Percentiles rank a stretch among this genome's conserved stretches.
Conservation (phyloP, 2,329 filamentous ascomycete species). For the Sarocladium strictum region DNA sequence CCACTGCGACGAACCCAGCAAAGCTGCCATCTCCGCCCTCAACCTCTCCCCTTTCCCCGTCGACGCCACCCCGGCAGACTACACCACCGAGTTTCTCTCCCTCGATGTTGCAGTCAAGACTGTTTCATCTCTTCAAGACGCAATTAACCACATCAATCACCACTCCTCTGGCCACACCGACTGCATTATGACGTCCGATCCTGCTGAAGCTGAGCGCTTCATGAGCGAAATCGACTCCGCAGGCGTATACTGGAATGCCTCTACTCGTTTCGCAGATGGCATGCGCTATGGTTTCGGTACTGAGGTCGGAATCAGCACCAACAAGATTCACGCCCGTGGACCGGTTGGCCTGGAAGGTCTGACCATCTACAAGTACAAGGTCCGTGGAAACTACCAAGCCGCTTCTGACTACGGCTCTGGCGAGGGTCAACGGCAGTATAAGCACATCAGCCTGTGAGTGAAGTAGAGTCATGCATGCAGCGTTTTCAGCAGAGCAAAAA, state of each 20-base stretch:
- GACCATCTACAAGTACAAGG: constrained; percentile 95
- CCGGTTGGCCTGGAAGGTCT: constrained; percentile 91
- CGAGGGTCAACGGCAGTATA: constrained; percentile 51
- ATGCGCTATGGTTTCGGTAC: constrained; percentile 98
- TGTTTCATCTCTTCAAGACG: constrained; percentile 61
- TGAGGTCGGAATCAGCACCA: constrained; percentile 96
- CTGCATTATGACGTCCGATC: constrained; percentile 70
- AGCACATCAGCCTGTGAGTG: constrained; percentile 36
- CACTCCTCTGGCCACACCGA: constrained; percentile 96
- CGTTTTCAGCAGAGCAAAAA: constrained; percentile 5
- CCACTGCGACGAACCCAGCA: constrained; percentile 68
- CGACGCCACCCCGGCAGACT: constrained; percentile 66
- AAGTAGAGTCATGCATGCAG: constrained; percentile 39
- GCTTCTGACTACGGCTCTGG: constrained; percentile 68
- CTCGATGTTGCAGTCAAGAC: constrained; percentile 80
- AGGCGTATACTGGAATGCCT: constrained; percentile 96
- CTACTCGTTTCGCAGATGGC: constrained; percentile 88
- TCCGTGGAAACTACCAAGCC: constrained; percentile 78
- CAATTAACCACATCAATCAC: constrained; percentile 82
- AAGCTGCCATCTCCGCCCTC: constrained; percentile 52
- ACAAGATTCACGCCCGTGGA: constrained; percentile 93
- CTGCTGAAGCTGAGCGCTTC: constrained; percentile 68
- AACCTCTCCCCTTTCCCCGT: constrained; percentile 34
- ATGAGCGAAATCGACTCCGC: constrained; percentile 82
- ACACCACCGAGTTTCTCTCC: constrained; percentile 82